These are phyloP conservation scores for Diplodia sapinea DNA, from an alignment of 2,329 filamentous ascomycete genomes.

Conservation along the genomic window DNA sequence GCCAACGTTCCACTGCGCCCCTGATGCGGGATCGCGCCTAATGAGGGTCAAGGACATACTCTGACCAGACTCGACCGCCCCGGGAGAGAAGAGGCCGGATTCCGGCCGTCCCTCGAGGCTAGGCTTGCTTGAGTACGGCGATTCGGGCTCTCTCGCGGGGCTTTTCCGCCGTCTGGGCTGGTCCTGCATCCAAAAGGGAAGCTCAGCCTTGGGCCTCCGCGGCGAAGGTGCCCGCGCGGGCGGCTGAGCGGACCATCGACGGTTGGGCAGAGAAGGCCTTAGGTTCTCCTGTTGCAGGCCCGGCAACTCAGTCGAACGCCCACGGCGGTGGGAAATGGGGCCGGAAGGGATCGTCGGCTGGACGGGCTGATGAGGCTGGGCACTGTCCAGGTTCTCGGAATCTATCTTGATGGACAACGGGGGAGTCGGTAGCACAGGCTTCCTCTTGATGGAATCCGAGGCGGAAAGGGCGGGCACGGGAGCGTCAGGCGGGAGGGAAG, in stretches of 20 bases:
- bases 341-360: conserved; percentile 15
- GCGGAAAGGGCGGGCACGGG: conserved; percentile 4
- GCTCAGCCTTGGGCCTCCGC: conserved; percentile 13
- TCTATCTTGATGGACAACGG: conserved; percentile 39
- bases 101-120: neutral
- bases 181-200: conserved; percentile 25
- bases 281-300: conserved; percentile 21
- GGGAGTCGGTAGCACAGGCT: conserved; percentile 33
- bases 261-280: conserved; percentile 10
- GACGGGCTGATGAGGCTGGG: conserved; percentile 10
- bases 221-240: conserved; percentile 5
- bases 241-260: conserved; percentile 26
- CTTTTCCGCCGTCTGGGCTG: conserved; percentile 16
- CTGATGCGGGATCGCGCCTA: conserved; percentile 55
- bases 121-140: neutral
- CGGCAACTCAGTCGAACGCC: conserved; percentile 13
- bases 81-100: conserved; percentile 13
- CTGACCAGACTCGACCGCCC: neutral
- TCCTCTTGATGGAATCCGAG: conserved; percentile 13
- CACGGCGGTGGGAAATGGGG: conserved; percentile 16
- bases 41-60: conserved; percentile 55
- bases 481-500: conserved; percentile 14
- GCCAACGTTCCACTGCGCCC: conserved; percentile 59
- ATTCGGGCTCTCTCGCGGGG: conserved; percentile 15
- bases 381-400: conserved; percentile 41